Evolutionary conservation across 139 green algal species (phyloP), one percentile per base, ranked within the genome.

Genomic region (Chlorella sp.): DNA sequence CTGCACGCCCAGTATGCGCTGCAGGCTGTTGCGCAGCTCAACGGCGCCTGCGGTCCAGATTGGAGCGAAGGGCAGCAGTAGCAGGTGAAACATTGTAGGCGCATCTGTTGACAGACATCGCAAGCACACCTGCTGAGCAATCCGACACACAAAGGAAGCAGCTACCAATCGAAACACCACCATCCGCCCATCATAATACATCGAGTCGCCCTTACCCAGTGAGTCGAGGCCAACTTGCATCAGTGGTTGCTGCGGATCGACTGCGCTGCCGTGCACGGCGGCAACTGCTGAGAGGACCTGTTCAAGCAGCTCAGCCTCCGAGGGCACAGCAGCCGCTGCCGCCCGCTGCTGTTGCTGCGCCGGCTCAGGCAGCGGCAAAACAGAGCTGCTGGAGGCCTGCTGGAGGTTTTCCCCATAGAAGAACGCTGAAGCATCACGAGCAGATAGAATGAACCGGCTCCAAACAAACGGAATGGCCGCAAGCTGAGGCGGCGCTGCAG

Each of bases 221-320:
- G 86, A 88, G 82, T 91, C 88, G 9, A 91, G 73, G 5, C 85
- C 88, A 14, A 85, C 88, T 34, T 88, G 73, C 67, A 88, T 64
- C 65, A 91, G 73, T 9, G 81, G 75, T 30, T 80, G 80, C 22
- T 83, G 41, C 22, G 69, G n/a, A 36, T 36, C 40, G 7, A 86
- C 38, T 5, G 54, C 17, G n/a, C 36, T 16, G 58, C 69, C 60
- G 30, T 76, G 43, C 58, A 88, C 46, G 9, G 28, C 82, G 36
- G 46, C 48, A 41, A 60, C 41, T 0, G 40, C 73, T 5, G 51
- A 60, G 44, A 81, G 70, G 43, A 74, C 73, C 44, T 44, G 46
- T 46, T 54, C 20, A 48, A 87, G 83, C 83, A 84, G 44, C 26
- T 65, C 58, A 5, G 51, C 76, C 22, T 81, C 44, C n/a, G 83